Evolutionary conservation across 352 stramenopile species (phyloP), one percentile per base, ranked within the genome.

Genomic region (Pythium volutum): DNA sequence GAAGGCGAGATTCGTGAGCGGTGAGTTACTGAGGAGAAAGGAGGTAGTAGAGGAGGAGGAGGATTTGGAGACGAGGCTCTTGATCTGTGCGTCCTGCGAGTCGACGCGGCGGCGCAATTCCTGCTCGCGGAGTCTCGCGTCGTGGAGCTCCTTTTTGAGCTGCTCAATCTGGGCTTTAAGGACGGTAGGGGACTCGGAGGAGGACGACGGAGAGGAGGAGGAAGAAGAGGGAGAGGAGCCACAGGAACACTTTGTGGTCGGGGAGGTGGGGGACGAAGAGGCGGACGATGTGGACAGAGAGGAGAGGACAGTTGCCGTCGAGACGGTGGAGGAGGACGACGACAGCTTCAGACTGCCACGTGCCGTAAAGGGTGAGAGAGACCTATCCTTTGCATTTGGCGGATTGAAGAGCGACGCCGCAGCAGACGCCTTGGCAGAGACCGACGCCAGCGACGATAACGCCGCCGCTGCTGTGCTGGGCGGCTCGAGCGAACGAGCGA

Each of bases 61-160:
- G 34, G 64, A 42, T 10, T n/a, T 53, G 18, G 18, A n/a, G n/a
- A n/a, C 18, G 20, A 63, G 42, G 9, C 52, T 73, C 50, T 64
- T 62, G 47, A 73, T 59, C 62, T 73, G 66, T 14, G 46, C 23
- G 16, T 72, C 58, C 53, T 70, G 68, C 9, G 60, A 36, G 9
- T 71, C 64, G 16, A 75, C 51, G 25, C 63, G 68, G 22, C 60
- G 50, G 27, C 62, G 65, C 23, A 72, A 55, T n/a, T 69, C 56
- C 16, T 52, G 34, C 34, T 75, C 68, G 23, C 68, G 59, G 7
- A 25, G 23, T 23, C 62, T 59, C 36, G 68, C 62, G 33, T 71
- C 64, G 23, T 62, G 23, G 1, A 75, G 43, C 20, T 69, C 63
- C 34, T 69, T 75, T 5, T 56, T 55, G 22, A 75, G 54, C 42